Base-by-base conservation (phyloP, 192 early-diverging fungal genomes). In the Spizellomyces sp. region DNA sequence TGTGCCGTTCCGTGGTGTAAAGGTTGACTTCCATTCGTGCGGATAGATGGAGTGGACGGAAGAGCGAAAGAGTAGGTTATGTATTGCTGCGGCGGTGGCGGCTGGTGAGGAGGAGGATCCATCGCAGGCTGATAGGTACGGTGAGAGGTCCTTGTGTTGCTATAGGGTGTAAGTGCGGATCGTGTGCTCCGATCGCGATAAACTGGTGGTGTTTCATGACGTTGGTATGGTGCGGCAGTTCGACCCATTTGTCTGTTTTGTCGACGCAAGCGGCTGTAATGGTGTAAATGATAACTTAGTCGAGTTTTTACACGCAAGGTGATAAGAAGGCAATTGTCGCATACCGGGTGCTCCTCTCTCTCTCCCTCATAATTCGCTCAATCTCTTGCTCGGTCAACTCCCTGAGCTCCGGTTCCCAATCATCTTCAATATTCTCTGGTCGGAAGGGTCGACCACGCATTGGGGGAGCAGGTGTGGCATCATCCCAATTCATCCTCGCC, bases 401-500 rank as follows among this genome's bases (percentile, higher is more conserved):
- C 21, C 67, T 8, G 48, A 81, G 56, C 44, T 77, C 70, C 12
- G 75, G 75, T 44, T 80, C 78, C 78, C 77, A 81, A 14, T 75
- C 72, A 41, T 81, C 75, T n/a, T 81, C 75, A 15, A 62, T 42
- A 19, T 71, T 66, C 21, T 77, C 69, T 17, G 48, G 17, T 42
- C 75, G 43, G 58, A 77, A 79, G 1, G 75, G 71, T 22, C 75
- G 65, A 14, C 59, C 65, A n/a, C 45, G 41, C 7, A 77, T 22
- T 6, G 73, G 62, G 45, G 67, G 64, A 4, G 73, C 60, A 2
- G 57, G 66, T 12, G 57, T 69, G 6, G 74, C 71, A 43, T 78
- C 74, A 21, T 77, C 65, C 58, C 55, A 82, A 58, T 80, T 79
- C 47, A 80, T 36, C 12, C 80, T 52, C 9, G 80, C 80, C 46